These are phyloP conservation scores for Zoysia matrella DNA, from an alignment of 202 grass and related monocot species.

Conservation along the genomic window DNA sequence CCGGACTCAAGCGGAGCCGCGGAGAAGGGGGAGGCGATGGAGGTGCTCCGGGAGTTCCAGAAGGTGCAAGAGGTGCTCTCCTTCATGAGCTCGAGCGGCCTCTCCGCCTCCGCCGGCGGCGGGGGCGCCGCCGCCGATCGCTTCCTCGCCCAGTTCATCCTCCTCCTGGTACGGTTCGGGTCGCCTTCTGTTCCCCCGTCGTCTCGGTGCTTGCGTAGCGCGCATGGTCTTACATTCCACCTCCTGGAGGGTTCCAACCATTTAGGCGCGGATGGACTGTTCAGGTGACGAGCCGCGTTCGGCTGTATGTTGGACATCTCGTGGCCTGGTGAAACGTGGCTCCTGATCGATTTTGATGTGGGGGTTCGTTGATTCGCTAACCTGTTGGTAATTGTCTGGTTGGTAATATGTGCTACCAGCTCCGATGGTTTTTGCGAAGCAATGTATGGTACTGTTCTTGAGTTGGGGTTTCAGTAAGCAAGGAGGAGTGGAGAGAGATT, in stretches of 20 bases:
- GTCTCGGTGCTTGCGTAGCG: not conserved
- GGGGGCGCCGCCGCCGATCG: conserved; percentile 45
- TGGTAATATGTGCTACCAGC: not conserved
- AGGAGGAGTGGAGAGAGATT: not conserved
- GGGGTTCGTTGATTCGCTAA: not conserved
- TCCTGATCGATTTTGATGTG: not conserved
- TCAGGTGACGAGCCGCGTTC: not conserved
- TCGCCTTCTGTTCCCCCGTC: not conserved
- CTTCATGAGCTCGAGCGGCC: conserved; percentile 57
- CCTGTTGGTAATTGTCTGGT: not conserved
- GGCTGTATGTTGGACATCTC: not conserved
- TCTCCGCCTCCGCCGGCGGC: conserved; percentile 28
- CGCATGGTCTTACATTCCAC: not conserved
- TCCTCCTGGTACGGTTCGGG: conserved; percentile 51
- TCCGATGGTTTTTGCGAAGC: not conserved
- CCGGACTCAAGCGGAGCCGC: not conserved
- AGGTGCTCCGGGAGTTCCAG: conserved; percentile 73
- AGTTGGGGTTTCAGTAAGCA: not conserved
- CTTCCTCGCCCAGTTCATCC: conserved; percentile 81
- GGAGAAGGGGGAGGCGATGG: conserved; percentile 39
- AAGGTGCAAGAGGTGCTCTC: conserved; percentile 73
- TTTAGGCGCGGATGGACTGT: not conserved
- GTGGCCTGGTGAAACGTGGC: not conserved
- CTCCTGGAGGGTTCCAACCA: conserved; percentile 1
- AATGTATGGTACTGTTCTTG: not conserved